Conservation (phyloP, 805 yeast genomes). For the Starmerella apicola region DNA sequence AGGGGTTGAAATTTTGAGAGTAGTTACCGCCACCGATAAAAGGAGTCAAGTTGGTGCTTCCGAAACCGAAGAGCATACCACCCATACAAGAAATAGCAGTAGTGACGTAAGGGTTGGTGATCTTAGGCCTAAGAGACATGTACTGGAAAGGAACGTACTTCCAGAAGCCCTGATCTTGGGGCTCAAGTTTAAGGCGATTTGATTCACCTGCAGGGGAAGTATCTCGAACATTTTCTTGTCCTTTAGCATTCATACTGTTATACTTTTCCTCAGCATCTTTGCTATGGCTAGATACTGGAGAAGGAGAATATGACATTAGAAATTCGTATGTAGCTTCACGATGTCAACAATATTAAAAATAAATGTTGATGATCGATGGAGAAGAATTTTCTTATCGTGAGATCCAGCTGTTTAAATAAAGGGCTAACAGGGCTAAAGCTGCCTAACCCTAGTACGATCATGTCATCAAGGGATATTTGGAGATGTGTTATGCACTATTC, state of each 20-base stretch:
- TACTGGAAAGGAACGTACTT: slow-evolving; percentile 14
- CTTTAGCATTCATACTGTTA: not conserved
- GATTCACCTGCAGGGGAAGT: not conserved
- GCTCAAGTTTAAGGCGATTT: slow-evolving; percentile 6
- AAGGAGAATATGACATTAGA: slow-evolving; percentile 3
- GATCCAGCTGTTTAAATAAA: too few relatives aligned
- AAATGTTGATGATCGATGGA: too few relatives aligned
- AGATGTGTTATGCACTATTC: too few relatives aligned
- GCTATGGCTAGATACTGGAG: slow-evolving; percentile 6
- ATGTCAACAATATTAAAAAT: too few relatives aligned
- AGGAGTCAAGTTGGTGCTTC: slow-evolving; percentile 64
- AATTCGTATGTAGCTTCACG: too few relatives aligned
- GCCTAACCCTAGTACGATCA: too few relatives aligned
- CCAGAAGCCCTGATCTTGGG: slow-evolving; percentile 6
- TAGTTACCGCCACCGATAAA: slow-evolving; percentile 47
- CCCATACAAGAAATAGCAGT: slow-evolving; percentile 50
- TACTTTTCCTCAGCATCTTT: slow-evolving; percentile 1
- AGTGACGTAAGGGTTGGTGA: slow-evolving; percentile 41
- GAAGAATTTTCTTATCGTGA: too few relatives aligned
- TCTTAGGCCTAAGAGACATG: slow-evolving; percentile 16
- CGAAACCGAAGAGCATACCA: slow-evolving; percentile 68
- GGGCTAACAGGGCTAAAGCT: too few relatives aligned
- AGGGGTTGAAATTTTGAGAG: slow-evolving; percentile 35
- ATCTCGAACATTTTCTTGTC: too few relatives aligned
- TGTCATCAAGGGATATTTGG: too few relatives aligned